Evolutionary conservation across 257 asterid species (phyloP).

Genomic region (Przewalskia tangutica): DNA sequence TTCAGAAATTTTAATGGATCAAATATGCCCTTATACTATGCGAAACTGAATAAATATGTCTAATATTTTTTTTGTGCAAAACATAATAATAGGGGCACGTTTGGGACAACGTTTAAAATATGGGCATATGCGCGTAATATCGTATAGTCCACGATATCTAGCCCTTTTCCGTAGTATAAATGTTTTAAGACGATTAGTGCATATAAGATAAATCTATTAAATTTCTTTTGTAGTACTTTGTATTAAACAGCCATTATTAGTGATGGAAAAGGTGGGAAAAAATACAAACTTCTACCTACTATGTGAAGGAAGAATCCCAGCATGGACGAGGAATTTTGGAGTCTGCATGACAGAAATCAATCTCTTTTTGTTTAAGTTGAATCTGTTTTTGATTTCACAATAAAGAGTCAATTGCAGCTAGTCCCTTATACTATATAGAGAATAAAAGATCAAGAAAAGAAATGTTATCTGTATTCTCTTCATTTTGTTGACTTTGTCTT

Average conservation of each 20-base stretch:
- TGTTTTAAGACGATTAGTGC: no score
- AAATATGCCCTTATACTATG: no score
- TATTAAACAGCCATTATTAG: not conserved
- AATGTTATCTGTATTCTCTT: not conserved
- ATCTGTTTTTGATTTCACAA: not conserved
- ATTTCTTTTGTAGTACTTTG: not conserved
- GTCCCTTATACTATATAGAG: no score
- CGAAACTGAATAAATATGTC: no score
- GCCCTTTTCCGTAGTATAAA: no score
- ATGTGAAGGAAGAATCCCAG: not conserved
- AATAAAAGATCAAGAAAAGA: not conserved
- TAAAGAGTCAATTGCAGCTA: no score
- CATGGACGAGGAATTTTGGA: not conserved
- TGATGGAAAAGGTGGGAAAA: not conserved
- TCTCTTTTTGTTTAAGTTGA: not conserved
- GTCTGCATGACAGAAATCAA: not conserved
- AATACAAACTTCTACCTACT: not conserved
- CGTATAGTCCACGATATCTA: no score
- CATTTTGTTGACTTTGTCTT: not conserved
- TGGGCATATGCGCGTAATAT: no score
- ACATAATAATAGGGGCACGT: no score
- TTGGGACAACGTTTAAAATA: no score
- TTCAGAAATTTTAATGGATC: no score
- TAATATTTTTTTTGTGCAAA: no score
- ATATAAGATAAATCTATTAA: not conserved